Base-by-base conservation (phyloP, 2,329 filamentous ascomycete species). In the Xylariaceae sp. region DNA sequence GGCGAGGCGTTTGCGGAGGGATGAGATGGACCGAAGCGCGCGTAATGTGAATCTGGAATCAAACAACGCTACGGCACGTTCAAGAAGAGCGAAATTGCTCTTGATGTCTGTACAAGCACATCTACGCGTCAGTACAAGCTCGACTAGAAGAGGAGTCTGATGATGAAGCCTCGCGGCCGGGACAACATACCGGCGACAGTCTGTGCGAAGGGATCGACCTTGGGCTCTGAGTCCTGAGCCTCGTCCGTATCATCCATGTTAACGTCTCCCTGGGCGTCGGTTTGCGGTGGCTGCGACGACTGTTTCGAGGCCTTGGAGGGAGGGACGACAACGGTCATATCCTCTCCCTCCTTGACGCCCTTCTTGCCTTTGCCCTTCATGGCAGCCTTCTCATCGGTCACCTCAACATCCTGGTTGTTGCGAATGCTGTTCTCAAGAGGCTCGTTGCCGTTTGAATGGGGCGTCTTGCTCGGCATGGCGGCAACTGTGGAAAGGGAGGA, bases 41-140 rank as follows among this genome's bases (percentile, higher is more conserved):
- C 94, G 86, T 65, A 99, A 88, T 59, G 93, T 91, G 78, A 97
- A 99, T 79, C 94, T 88, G 61, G 92, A 86, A 77, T 99, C 94
- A 75, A 97, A 99, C 69, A 95, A 86, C 65, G 87, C 82, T 65
- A 99, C 93, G 66, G 92, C 94, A 71, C 92, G 89, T 72, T 97
- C 92, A 71, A 99, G 83, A 65, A 99, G 83, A 55, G 86, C 85
- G 73, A 97, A 97, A 78, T 95, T 97, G 81, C 85, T 88, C 78
- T 92, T 94, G 78, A 99, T 96, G 75, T 97, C 94, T 97, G 72
- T 45, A 59, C 61, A 53, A 23, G 30, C 64, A 35, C 42, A 37
- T 34, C 23, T 7, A 42, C 42, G 45, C 23, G 56, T 62, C 30
- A 63, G 34, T 53, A 57, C 48, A n/a, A 39, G 2, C 30, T 47